phyloP scores from a whole-genome alignment of 208 protist species.

The Angomonas deanei region DNA sequence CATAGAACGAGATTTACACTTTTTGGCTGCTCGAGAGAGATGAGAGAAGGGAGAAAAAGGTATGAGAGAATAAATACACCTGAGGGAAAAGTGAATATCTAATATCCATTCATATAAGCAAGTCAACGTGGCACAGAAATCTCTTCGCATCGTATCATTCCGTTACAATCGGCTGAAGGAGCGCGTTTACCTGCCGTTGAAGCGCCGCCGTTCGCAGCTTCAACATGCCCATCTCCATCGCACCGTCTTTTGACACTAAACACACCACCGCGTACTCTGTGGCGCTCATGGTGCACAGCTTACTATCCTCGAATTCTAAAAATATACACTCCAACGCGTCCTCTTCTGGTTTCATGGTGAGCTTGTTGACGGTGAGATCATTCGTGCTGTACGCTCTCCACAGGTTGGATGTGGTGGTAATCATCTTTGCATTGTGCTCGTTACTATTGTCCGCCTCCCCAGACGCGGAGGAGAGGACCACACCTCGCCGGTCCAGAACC shows the following conservation, averaged over 20 bases:
- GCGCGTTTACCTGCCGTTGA: conserved; percentile 49
- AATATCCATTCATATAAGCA: not conserved
- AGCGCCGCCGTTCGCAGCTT: conserved; percentile 77
- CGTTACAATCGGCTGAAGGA: conserved; percentile 50
- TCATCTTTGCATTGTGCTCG: conserved; percentile 35
- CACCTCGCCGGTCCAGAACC: conserved; percentile 48
- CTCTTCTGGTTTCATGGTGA: conserved; percentile 43
- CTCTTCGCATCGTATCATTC: not conserved
- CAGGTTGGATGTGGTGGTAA: conserved; percentile 66
- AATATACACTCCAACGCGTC: conserved; percentile 77
- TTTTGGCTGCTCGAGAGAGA: no score
- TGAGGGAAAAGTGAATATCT: not conserved
- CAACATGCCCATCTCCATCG: conserved; percentile 61
- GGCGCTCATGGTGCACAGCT: conserved; percentile 73
- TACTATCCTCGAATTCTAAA: conserved; percentile 48
- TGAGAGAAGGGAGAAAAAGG: not conserved
- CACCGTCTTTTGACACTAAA: conserved; percentile 22
- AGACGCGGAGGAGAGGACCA: conserved; percentile 46
- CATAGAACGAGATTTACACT: no score
- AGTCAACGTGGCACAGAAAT: not conserved
- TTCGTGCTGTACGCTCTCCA: conserved; percentile 66
- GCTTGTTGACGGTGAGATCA: conserved; percentile 55
- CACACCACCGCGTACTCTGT: conserved; percentile 51
- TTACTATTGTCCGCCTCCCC: conserved; percentile 27
- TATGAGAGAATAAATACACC: not conserved